Conservation (phyloP, 2,329 filamentous ascomycete species). For the Allantophomopsis cytisporea region DNA sequence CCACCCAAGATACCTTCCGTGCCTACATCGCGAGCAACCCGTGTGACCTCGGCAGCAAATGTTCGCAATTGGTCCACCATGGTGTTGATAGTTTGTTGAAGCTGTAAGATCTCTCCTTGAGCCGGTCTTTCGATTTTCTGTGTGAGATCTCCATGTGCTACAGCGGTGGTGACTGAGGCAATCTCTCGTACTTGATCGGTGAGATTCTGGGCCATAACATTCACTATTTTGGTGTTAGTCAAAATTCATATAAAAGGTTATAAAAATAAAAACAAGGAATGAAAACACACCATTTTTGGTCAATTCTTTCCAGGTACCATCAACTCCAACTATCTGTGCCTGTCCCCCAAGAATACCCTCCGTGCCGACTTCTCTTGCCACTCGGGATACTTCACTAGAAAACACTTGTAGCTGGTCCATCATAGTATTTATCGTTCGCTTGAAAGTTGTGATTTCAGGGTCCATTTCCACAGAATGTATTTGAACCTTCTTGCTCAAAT, state of each 20-base stretch:
- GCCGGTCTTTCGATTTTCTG: slow-evolving; percentile 76
- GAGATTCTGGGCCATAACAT: slow-evolving; percentile 73
- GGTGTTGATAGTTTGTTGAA: slow-evolving; percentile 79
- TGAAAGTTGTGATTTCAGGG: slow-evolving; percentile 95
- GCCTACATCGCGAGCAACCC: slow-evolving; percentile 71
- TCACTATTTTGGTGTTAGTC: slow-evolving; percentile 33
- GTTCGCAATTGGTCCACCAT: slow-evolving; percentile 80
- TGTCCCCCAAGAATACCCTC: slow-evolving; percentile 90
- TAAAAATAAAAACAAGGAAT: no score
- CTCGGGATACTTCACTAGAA: slow-evolving; percentile 86
- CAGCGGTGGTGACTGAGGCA: slow-evolving; percentile 70
- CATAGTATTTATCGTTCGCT: slow-evolving; percentile 97
- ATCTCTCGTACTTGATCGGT: slow-evolving; percentile 80
- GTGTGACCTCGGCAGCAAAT: slow-evolving; percentile 73
- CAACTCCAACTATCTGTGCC: slow-evolving; percentile 84
- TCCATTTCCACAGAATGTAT: slow-evolving; percentile 96
- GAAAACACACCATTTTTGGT: slow-evolving; percentile 59
- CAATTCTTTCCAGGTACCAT: slow-evolving; percentile 95
- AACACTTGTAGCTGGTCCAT: slow-evolving; percentile 97
- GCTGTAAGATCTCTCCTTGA: slow-evolving; percentile 67
- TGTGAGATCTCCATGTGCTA: slow-evolving; percentile 70
- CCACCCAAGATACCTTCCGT: slow-evolving; percentile 74
- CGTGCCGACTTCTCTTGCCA: slow-evolving; percentile 91
- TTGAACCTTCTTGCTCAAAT: slow-evolving; percentile 91
- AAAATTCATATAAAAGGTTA: neutral